Evolutionary conservation across 805 yeast genomes (phyloP).

Genomic region (Komagataella pseudopastoris): DNA sequence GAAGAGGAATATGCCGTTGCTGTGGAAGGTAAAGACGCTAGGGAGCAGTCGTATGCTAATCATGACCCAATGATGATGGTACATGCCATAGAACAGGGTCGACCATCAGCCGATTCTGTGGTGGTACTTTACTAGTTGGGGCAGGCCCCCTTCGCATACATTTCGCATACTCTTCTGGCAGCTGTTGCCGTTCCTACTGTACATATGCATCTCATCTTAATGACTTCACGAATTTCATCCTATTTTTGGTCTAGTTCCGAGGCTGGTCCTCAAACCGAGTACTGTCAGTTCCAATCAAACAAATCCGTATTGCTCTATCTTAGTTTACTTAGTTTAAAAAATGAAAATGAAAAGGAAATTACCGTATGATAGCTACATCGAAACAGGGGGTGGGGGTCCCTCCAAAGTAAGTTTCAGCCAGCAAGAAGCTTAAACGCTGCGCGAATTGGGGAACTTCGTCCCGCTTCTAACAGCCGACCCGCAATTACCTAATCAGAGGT

Average conservation of each 20-base stretch:
- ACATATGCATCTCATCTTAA: background rate
- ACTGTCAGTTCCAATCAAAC: background rate
- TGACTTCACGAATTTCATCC: background rate
- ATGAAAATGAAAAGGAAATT: background rate
- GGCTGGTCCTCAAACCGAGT: background rate
- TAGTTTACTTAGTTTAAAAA: background rate
- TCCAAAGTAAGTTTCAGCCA: background rate
- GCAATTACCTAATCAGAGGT: background rate
- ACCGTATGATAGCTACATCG: background rate
- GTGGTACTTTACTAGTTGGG: slow-evolving; percentile 5
- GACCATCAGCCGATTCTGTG: slow-evolving; percentile 5
- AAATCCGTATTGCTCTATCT: background rate
- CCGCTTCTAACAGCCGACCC: background rate
- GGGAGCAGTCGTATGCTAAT: slow-evolving; percentile 36
- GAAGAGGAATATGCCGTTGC: background rate
- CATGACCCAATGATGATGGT: slow-evolving; percentile 25
- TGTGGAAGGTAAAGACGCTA: slow-evolving; percentile 21
- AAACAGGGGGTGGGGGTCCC: background rate
- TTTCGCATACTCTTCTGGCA: background rate
- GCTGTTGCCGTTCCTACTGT: background rate
- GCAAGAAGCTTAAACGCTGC: background rate
- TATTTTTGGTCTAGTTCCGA: background rate
- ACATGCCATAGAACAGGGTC: slow-evolving; percentile 2
- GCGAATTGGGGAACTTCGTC: background rate
- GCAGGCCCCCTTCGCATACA: background rate